phyloP scores from a whole-genome alignment of 108 stramenopile genomes.

The Discostella stelligeroides region DNA sequence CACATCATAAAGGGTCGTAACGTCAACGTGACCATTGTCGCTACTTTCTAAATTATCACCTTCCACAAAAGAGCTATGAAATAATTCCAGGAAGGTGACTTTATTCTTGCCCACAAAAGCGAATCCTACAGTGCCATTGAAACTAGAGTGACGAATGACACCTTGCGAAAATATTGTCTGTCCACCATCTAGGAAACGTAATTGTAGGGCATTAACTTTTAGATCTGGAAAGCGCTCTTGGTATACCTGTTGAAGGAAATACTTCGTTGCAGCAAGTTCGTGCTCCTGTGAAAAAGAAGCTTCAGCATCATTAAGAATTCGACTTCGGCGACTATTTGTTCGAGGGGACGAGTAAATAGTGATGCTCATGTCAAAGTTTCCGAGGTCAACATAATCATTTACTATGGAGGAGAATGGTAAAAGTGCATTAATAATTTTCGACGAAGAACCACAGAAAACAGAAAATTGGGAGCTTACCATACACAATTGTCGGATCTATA shows the following conservation, averaged over 20 bases:
- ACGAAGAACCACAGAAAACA: no score
- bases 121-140: conserved; percentile 13
- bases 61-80: neutral
- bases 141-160: conserved; percentile 6
- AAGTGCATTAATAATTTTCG: no score
- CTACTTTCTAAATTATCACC: neutral
- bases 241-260: neutral
- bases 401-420: neutral
- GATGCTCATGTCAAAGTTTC: conserved; percentile 6
- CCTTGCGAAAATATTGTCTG: neutral
- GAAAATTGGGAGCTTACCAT: no score
- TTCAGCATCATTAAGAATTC: neutral
- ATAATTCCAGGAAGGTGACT: neutral
- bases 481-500: no score
- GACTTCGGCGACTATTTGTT: neutral
- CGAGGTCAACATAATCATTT: neutral
- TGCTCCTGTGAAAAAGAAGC: neutral
- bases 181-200: neutral
- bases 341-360: conserved; percentile 11
- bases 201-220: neutral
- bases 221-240: conserved; percentile 1
- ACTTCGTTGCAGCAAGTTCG: neutral
- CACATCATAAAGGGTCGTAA: neutral
- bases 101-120: conserved; percentile 6
- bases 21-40: neutral